phyloP scores from a whole-genome alignment of 2,329 filamentous ascomycete genomes.

The Corinectria fuckeliana region DNA sequence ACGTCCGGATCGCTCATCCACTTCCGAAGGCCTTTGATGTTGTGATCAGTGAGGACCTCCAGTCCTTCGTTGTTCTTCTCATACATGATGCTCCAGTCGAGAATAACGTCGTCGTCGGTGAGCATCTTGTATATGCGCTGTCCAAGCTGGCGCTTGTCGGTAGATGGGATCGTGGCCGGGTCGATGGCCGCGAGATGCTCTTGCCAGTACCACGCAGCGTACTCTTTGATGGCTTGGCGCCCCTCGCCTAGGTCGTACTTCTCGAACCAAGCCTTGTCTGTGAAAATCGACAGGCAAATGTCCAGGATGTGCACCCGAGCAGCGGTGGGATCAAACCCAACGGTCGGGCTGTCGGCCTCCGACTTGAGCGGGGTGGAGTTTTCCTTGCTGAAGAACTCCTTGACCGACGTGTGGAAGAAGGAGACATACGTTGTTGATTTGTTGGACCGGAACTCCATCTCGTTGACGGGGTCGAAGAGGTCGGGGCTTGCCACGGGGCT shows the following conservation, averaged over 20 bases:
- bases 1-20: slow-evolving; percentile 47
- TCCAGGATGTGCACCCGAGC: slow-evolving; percentile 48
- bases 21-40: slow-evolving; percentile 44
- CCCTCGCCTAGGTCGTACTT: slow-evolving; percentile 36
- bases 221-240: slow-evolving; percentile 44
- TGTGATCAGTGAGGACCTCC: slow-evolving; percentile 49
- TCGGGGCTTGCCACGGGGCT: slow-evolving; percentile 42
- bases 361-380: slow-evolving; percentile 32
- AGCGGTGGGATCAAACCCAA: slow-evolving; percentile 45
- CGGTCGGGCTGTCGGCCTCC: slow-evolving; percentile 23
- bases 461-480: slow-evolving; percentile 39
- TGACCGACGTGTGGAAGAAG: slow-evolving; percentile 50
- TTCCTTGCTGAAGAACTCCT: slow-evolving; percentile 47
- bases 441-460: slow-evolving; percentile 51
- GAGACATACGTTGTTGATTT: slow-evolving; percentile 48
- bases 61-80: slow-evolving; percentile 50
- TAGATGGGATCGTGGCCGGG: slow-evolving; percentile 29
- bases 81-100: slow-evolving; percentile 50
- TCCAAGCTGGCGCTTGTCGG: slow-evolving; percentile 44
- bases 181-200: slow-evolving; percentile 49
- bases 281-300: slow-evolving; percentile 50
- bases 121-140: slow-evolving; percentile 46
- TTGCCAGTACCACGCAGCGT: slow-evolving; percentile 54
- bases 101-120: slow-evolving; percentile 44
- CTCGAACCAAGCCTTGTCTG: slow-evolving; percentile 41